Percentiles rank a stretch among this genome's conserved stretches.
Evolutionary conservation across 495 filamentous ascomycete genomes (phyloP).

Genomic region (Penicillium chermesinum): DNA sequence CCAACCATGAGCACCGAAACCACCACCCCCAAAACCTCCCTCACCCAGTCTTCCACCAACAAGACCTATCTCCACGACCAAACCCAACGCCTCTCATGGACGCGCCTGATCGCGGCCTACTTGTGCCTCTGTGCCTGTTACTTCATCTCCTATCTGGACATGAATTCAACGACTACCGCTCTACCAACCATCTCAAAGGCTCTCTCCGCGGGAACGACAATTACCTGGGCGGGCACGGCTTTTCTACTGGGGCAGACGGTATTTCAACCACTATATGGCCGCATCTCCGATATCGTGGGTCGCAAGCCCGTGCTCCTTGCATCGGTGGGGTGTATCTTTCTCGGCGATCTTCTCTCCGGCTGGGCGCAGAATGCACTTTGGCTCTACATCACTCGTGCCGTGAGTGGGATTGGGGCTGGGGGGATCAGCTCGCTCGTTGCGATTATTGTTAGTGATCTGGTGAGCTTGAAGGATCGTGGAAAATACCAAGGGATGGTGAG

Average conservation of each 20-base stretch:
- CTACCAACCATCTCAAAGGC: conserved; percentile 53
- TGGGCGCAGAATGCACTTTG: conserved; percentile 38
- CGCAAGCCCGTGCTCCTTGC: conserved; percentile 42
- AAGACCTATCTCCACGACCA: conserved; percentile 25
- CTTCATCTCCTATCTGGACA: conserved; percentile 54
- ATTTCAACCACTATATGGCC: conserved; percentile 53
- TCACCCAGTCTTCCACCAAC: neutral
- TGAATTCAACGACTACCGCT: conserved; percentile 52
- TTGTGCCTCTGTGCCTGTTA: conserved; percentile 43
- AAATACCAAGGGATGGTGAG: conserved; percentile 38
- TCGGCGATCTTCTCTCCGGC: conserved; percentile 46
- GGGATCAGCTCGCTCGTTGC: conserved; percentile 41
- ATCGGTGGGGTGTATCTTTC: conserved; percentile 38
- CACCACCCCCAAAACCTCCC: too few species aligned
- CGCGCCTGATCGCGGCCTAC: conserved; percentile 48
- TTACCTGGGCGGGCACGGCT: conserved; percentile 68
- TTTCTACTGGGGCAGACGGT: conserved; percentile 63
- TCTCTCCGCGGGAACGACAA: conserved; percentile 49
- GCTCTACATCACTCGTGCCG: conserved; percentile 46
- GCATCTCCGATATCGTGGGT: conserved; percentile 51
- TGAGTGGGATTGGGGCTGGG: conserved; percentile 45
- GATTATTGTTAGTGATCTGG: conserved; percentile 42
- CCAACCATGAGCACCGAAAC: too few species aligned
- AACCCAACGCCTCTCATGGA: conserved; percentile 48
- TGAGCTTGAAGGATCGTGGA: conserved; percentile 34